Percentiles rank a stretch among this genome's conserved stretches.
Conservation (phyloP, 768 basidiomycete genomes). For the Tylopilus cervinicoccineus region DNA sequence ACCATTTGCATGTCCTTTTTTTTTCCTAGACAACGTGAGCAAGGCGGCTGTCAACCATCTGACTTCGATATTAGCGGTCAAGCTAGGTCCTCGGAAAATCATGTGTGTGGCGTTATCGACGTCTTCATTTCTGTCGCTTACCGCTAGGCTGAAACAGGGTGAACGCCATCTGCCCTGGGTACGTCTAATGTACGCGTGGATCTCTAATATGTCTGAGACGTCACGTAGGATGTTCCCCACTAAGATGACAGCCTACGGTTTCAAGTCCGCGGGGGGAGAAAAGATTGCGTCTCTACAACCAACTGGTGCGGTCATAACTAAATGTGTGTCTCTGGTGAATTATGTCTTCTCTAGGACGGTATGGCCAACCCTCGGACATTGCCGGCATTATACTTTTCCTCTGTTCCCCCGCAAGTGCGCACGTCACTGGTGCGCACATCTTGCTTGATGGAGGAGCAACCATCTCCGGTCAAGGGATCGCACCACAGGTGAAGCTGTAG, state of each 20-base stretch:
- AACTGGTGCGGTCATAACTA: conserved; percentile 43
- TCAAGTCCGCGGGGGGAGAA: conserved; percentile 53
- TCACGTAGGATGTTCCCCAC: conserved; percentile 63
- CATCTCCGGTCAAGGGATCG: conserved; percentile 18
- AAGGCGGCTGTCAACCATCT: conserved; percentile 89
- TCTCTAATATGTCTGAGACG: background rate
- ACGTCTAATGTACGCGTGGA: conserved; percentile 6
- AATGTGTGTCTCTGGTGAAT: background rate
- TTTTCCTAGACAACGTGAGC: conserved; percentile 61
- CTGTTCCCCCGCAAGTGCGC: conserved; percentile 65
- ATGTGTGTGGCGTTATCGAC: conserved; percentile 45
- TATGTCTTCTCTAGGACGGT: conserved; percentile 45
- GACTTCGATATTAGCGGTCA: conserved; percentile 65
- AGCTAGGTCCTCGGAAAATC: conserved; percentile 55
- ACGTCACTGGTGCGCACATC: conserved; percentile 71
- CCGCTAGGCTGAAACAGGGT: conserved; percentile 44
- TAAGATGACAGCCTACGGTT: conserved; percentile 77
- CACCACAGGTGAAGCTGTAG: conserved; percentile 26
- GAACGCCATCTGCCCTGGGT: conserved; percentile 85
- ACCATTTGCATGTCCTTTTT: background rate
- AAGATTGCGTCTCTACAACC: conserved; percentile 54
- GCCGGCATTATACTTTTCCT: conserved; percentile 71
- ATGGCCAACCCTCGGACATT: conserved; percentile 61
- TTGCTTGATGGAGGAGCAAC: conserved; percentile 64
- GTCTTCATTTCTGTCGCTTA: background rate